These are phyloP conservation scores for Hibiscus mutabilis DNA, from an alignment of 345 rosid species.

Conservation along the genomic window DNA sequence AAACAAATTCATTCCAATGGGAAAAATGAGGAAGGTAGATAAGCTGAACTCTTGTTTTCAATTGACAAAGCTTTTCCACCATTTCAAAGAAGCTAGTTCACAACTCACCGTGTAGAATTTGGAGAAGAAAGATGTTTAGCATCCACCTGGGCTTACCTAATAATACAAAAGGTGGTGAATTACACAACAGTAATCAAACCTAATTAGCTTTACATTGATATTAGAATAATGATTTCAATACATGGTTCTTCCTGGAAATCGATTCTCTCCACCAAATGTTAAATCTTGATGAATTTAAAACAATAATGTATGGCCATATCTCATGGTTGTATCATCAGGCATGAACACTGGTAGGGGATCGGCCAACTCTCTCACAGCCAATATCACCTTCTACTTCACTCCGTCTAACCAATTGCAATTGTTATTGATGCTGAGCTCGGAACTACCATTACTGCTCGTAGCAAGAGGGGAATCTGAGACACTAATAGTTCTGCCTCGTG, in stretches of 20 bases:
- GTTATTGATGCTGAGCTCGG: constrained; percentile 73
- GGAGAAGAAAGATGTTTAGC: constrained; percentile 8
- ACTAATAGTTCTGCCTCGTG: constrained; percentile 55
- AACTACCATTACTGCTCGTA: constrained; percentile 94
- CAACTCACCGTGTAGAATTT: constrained; percentile 16
- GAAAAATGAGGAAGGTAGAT: neutral
- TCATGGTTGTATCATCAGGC: constrained; percentile 44
- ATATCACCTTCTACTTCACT: constrained; percentile 60
- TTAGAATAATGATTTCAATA: constrained; percentile 7
- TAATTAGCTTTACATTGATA: constrained; percentile 28
- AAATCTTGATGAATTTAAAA: constrained; percentile 15
- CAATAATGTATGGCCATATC: neutral
- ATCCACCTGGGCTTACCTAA: constrained; percentile 20
- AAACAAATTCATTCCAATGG: neutral
- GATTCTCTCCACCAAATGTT: constrained; percentile 17
- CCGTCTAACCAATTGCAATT: constrained; percentile 49
- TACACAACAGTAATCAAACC: constrained; percentile 22
- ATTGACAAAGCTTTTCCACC: neutral
- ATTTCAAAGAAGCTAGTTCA: constrained; percentile 4
- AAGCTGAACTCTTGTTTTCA: neutral
- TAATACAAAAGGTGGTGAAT: constrained; percentile 20
- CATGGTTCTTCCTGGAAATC: constrained; percentile 12
- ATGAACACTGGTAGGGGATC: constrained; percentile 51
- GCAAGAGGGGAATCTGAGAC: constrained; percentile 83
- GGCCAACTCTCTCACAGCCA: constrained; percentile 55